phyloP scores from a whole-genome alignment of 805 yeast species.

The Debaryomyces tyrocola region DNA sequence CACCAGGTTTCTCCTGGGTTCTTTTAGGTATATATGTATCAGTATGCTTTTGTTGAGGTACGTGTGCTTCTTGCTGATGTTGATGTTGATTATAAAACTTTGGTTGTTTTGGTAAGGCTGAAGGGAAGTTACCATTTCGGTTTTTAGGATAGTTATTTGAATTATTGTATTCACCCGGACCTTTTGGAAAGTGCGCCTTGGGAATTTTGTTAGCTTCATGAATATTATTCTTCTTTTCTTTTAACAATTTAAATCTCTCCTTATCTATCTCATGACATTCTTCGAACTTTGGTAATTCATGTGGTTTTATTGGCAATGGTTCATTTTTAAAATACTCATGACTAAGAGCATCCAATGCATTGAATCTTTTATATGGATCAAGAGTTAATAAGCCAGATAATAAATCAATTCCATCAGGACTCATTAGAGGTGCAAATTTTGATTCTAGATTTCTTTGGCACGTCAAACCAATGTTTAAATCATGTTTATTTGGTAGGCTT shows the following conservation, averaged over 20 bases:
- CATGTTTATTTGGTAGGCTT: slow-evolving; percentile 55
- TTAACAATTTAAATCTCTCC: slow-evolving; percentile 53
- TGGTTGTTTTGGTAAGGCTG: background rate
- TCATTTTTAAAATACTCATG: slow-evolving; percentile 66
- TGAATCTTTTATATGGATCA: slow-evolving; percentile 71
- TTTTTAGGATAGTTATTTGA: background rate
- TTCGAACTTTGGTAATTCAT: slow-evolving; percentile 64
- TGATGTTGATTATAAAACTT: background rate
- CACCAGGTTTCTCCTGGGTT: background rate
- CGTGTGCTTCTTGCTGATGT: background rate
- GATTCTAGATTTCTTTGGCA: slow-evolving; percentile 48
- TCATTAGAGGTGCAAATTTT: slow-evolving; percentile 45
- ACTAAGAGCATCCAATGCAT: slow-evolving; percentile 75
- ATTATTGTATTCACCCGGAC: background rate
- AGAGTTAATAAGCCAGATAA: slow-evolving; percentile 62
- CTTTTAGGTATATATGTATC: background rate
- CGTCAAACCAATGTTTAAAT: slow-evolving; percentile 45
- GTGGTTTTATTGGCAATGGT: slow-evolving; percentile 62
- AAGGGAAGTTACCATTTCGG: background rate
- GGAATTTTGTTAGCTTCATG: background rate
- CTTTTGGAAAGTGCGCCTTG: background rate
- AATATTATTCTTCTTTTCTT: slow-evolving; percentile 5
- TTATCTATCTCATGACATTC: slow-evolving; percentile 90
- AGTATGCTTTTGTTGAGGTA: background rate
- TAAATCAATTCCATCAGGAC: slow-evolving; percentile 53